These are phyloP conservation scores for Thermothielavioides terrestris DNA, from an alignment of 495 filamentous ascomycete genomes.

Conservation along the genomic window DNA sequence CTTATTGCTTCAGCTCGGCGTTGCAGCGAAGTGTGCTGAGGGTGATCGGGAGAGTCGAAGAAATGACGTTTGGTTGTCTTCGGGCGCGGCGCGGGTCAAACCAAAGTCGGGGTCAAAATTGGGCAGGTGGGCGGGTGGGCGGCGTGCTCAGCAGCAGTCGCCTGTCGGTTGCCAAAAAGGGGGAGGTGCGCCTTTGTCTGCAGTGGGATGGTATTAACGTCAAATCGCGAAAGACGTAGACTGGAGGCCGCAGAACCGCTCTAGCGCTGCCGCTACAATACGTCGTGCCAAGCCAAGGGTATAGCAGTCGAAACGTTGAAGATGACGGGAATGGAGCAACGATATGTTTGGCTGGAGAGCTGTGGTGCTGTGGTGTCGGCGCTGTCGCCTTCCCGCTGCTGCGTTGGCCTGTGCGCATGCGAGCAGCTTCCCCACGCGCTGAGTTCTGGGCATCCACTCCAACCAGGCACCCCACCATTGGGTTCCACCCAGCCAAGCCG, in stretches of 20 bases:
- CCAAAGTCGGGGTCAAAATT: slow-evolving; percentile 18
- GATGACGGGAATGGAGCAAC: neutral
- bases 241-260: neutral
- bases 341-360: slow-evolving; percentile 3
- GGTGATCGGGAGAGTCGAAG: slow-evolving; percentile 9
- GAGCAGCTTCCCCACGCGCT: slow-evolving; percentile 4
- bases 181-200: too few species aligned
- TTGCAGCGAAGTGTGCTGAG: neutral
- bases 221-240: neutral
- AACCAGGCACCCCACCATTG: neutral
- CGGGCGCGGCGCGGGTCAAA: slow-evolving; percentile 13
- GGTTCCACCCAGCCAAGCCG: neutral
- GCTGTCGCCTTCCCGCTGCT: neutral
- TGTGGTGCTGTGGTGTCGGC: slow-evolving; percentile 1
- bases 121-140: slow-evolving; percentile 18
- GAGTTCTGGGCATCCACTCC: neutral
- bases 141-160: neutral
- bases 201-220: too few species aligned
- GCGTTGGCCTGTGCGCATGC: slow-evolving; percentile 6
- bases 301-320: slow-evolving; percentile 2
- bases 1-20: neutral
- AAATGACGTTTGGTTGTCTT: slow-evolving; percentile 14
- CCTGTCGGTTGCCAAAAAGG: too few species aligned
- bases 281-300: slow-evolving; percentile 4
- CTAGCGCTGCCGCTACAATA: neutral